Evolutionary conservation across 768 basidiomycete genomes (phyloP).

Genomic region (Neoboletus subvelutipes): DNA sequence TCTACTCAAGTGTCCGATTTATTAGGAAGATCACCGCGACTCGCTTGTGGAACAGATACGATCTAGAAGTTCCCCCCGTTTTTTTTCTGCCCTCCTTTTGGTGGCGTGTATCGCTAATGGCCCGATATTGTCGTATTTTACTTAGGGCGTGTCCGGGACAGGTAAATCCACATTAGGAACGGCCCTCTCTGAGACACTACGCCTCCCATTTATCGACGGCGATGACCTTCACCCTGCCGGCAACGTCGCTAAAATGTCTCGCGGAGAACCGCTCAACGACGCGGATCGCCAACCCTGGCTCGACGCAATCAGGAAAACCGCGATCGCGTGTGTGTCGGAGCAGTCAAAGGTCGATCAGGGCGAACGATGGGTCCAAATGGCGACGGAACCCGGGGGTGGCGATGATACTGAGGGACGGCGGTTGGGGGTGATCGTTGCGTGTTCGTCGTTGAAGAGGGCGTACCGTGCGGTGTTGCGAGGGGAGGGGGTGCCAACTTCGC

Average conservation of each 20-base stretch:
- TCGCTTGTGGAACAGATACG: neutral
- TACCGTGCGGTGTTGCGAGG: conserved; percentile 84
- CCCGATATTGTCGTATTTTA: no score
- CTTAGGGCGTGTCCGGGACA: conserved; percentile 70
- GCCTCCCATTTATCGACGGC: conserved; percentile 83
- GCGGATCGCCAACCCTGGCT: conserved; percentile 88
- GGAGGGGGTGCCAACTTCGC: neutral
- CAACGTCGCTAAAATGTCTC: conserved; percentile 88
- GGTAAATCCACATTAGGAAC: conserved; percentile 71
- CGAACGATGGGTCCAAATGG: neutral
- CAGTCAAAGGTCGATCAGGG: neutral
- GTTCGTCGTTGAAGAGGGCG: conserved; percentile 77
- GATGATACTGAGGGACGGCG: neutral
- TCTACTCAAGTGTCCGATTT: neutral
- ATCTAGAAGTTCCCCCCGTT: no score
- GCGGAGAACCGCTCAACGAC: conserved; percentile 74
- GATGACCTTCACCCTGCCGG: conserved; percentile 80
- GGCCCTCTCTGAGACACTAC: conserved; percentile 57
- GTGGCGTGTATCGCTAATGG: neutral
- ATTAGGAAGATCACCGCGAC: neutral
- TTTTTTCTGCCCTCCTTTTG: neutral
- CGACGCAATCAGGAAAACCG: conserved; percentile 62
- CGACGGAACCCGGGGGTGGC: neutral
- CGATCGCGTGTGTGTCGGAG: conserved; percentile 33
- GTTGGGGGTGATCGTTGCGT: conserved; percentile 75